Conservation (phyloP, 1,284 basidiomycete genomes). For the Flammula alnicola region DNA sequence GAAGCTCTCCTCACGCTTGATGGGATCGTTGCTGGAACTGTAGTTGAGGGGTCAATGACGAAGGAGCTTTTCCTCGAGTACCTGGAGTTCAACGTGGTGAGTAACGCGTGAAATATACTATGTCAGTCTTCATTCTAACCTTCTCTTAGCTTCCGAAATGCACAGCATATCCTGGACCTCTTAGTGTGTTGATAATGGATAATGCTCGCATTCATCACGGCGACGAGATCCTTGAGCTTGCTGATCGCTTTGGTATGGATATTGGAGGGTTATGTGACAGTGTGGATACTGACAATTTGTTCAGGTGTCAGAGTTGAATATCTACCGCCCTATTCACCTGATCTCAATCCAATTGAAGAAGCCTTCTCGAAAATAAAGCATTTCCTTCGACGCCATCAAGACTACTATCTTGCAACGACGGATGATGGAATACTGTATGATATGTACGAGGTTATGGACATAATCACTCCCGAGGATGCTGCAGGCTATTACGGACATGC, state of each 20-base stretch:
- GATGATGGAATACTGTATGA: constrained; percentile 20
- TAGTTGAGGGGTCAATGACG: constrained; percentile 36
- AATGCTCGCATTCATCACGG: constrained; percentile 35
- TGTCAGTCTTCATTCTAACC: neutral
- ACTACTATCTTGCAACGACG: constrained; percentile 6
- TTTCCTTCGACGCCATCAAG: constrained; percentile 9
- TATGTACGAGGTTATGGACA: constrained; percentile 17
- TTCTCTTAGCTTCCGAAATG: neutral
- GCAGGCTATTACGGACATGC: constrained; percentile 17
- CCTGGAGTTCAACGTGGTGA: constrained; percentile 30
- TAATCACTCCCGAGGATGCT: constrained; percentile 18
- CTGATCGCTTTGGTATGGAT: too few species aligned
- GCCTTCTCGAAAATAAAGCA: constrained; percentile 17
- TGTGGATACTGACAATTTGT: neutral
- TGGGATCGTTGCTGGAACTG: constrained; percentile 29
- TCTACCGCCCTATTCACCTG: constrained; percentile 31
- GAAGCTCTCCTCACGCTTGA: constrained; percentile 29
- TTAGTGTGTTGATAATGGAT: constrained; percentile 36
- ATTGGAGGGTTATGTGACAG: neutral
- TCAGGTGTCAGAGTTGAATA: constrained; percentile 30
- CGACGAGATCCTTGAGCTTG: constrained; percentile 27
- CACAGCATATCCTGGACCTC: constrained; percentile 24
- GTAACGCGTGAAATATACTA: neutral
- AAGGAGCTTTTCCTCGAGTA: constrained; percentile 26
- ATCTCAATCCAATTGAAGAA: constrained; percentile 18